Evolutionary conservation across 2,329 filamentous ascomycete genomes (phyloP), one percentile per base, ranked within the genome.

Genomic region (Talaromyces pinophilus): DNA sequence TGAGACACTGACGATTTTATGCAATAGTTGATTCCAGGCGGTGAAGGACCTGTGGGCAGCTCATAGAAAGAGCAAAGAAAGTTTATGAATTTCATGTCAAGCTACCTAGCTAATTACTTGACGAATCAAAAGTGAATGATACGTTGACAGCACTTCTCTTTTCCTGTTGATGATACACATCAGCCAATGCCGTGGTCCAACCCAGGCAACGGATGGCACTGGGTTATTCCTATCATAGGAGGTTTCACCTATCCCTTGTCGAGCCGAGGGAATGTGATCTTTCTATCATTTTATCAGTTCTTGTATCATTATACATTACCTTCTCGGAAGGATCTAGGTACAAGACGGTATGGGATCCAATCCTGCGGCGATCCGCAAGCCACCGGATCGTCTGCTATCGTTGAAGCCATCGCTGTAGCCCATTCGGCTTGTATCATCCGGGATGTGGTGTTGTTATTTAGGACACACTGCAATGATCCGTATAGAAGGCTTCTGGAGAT

Each of bases 11-110:
- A 67, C 48, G 28, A 15, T 19, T 38, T 35, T 25, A 13, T n/a
- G 19, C n/a, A 50, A 62, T 69, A 93, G 90, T 84, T 93, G 78
- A 92, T 92, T 74, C 90, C 90, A 3, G 90, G 90, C 72, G 90
- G 90, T 60, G 90, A 92, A 77, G 90, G 90, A 3, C 90, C 90
- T 13, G 81, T 75, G 28, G 60, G 8, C 35, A 66, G 64, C 42
- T 66, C 67, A 22, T 67, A 63, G 57, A 46, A 42, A 35, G 48
- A 59, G 50, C 63, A 38, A 62, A 55, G 35, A 44, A 55, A 22
- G 8, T 44, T 48, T 30, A 66, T 11, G 35, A 54, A 60, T 40
- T 22, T 35, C 42, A 57, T 63, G 46, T 44, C 61, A 63, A 55
- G 48, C 61, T 63, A 55, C 48, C 25, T 38, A 52, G 44, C 48